Conservation (phyloP, 176 grass and related monocot genomes). For the Tuctoria greenei region DNA sequence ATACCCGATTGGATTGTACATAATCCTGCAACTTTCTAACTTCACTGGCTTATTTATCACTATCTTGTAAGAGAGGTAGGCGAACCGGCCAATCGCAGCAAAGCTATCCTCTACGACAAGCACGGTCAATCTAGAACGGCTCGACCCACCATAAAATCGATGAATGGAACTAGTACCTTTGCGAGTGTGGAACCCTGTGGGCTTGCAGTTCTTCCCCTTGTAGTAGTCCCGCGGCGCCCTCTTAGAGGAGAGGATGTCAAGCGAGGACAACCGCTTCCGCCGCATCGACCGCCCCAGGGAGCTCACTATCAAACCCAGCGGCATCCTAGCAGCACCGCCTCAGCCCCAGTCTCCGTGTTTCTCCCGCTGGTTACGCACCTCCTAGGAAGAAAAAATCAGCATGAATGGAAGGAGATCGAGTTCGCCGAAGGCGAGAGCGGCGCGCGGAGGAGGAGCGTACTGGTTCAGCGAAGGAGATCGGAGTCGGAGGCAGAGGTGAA, state of each 20-base stretch:
- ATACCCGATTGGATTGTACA: neutral
- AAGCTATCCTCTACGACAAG: too few species aligned
- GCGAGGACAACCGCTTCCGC: slow-evolving; percentile 71
- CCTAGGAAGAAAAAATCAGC: neutral
- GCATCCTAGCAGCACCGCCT: slow-evolving; percentile 46
- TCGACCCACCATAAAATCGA: neutral
- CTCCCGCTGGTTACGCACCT: neutral
- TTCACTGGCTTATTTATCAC: neutral
- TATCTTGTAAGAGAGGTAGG: neutral
- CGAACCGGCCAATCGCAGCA: neutral
- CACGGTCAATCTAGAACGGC: neutral
- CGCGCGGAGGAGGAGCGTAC: neutral
- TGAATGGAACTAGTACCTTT: slow-evolving; percentile 58
- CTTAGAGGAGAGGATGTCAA: slow-evolving; percentile 90
- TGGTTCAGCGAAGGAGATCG: neutral
- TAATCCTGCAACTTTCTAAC: neutral
- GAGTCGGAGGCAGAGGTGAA: neutral
- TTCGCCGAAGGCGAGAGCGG: neutral
- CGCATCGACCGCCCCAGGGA: slow-evolving; percentile 75
- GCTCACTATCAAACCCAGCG: slow-evolving; percentile 72
- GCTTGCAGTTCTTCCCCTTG: slow-evolving; percentile 99
- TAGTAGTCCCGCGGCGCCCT: slow-evolving; percentile 85
- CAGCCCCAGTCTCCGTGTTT: neutral
- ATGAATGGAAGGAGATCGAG: neutral
- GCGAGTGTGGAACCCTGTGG: slow-evolving; percentile 91